These are phyloP conservation scores for Phytophthora foliorum DNA, from an alignment of 352 stramenopile species.

Conservation along the genomic window DNA sequence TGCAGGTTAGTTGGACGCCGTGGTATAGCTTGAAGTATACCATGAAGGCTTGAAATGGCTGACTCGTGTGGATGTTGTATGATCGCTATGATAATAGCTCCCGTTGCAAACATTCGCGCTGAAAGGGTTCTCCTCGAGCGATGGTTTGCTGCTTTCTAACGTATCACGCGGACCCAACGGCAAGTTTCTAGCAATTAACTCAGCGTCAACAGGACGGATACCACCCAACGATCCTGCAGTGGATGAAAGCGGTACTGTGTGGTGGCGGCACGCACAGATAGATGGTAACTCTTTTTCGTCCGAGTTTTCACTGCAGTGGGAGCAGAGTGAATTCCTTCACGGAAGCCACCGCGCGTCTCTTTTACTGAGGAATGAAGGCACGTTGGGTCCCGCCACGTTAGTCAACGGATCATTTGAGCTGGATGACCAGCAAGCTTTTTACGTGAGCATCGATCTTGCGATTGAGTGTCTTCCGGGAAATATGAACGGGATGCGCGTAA, in stretches of 20 bases:
- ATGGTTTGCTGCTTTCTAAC: slow-evolving; percentile 40
- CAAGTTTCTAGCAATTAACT: slow-evolving; percentile 42
- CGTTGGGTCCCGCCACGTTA: slow-evolving; percentile 34
- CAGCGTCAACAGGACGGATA: not conserved
- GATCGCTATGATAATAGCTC: slow-evolving; percentile 31
- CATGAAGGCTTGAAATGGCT: not conserved
- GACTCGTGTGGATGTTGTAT: not conserved
- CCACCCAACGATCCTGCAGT: slow-evolving; percentile 3
- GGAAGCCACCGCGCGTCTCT: slow-evolving; percentile 40
- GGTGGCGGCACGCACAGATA: slow-evolving; percentile 62
- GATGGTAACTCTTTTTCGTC: slow-evolving; percentile 48
- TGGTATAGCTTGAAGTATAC: not conserved
- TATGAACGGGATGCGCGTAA: slow-evolving; percentile 39
- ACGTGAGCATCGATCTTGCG: slow-evolving; percentile 36
- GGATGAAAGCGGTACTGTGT: slow-evolving; percentile 46
- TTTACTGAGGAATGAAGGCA: slow-evolving; percentile 49
- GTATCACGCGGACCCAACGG: slow-evolving; percentile 33
- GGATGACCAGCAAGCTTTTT: slow-evolving; percentile 32
- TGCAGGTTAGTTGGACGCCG: slow-evolving; percentile 44
- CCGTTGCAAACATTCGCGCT: slow-evolving; percentile 71
- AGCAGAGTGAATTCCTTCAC: slow-evolving; percentile 24
- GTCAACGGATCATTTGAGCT: slow-evolving; percentile 53
- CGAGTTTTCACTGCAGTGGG: slow-evolving; percentile 52
- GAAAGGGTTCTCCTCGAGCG: slow-evolving; percentile 49
- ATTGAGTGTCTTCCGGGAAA: slow-evolving; percentile 39